Base-by-base conservation (phyloP, 1,284 basidiomycete species). In the Trichosporon sp. region DNA sequence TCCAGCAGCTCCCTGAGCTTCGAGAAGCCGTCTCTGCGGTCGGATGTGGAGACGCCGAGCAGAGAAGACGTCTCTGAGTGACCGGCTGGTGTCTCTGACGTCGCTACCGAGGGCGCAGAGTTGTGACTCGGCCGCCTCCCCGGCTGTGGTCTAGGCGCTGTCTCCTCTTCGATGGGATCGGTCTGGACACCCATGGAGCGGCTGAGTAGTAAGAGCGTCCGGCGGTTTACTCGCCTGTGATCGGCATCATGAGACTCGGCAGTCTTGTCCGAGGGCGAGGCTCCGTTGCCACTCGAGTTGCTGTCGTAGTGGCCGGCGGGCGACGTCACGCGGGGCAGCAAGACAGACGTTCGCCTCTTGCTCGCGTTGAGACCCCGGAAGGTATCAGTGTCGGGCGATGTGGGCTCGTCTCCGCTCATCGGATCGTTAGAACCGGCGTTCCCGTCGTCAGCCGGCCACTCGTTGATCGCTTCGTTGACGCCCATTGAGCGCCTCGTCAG, bases 121-220 rank as follows among this genome's bases (percentile, higher is more conserved):
- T 62, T 67, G 32, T 72, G 49, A 54, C 49, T 54, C 66, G 14
- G 71, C 67, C 0, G 40, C 58, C 10, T 69, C 66, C 2, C 67
- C 65, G 29, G 56, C 40, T 6, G 66, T 46, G 25, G 36, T 8
- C 13, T 27, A 5, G 49, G 27, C 14, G 49, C n/a, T 9, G 11
- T 23, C 11, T 19, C 27, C 29, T 54, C 58, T 19, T 66, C 66
- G 27, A 64, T 64, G 0, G 70, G 70, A 58, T 93, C 90, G 0
- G 90, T 93, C 74, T 94, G 92, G 1, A 91, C 85, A 4, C 86
- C 88, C 49, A 85, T 84, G 14, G 87, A 88, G 2, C 86, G 84
- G 10, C 84, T 86, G 9, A 88, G 82, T 3, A 88, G 82, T 49
- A 88, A 78, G 10, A 89, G 78, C 2, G 86, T 78, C 40, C 76